phyloP scores from a whole-genome alignment of 164 flowering plant genomes.

The Pachysandra terminalis region DNA sequence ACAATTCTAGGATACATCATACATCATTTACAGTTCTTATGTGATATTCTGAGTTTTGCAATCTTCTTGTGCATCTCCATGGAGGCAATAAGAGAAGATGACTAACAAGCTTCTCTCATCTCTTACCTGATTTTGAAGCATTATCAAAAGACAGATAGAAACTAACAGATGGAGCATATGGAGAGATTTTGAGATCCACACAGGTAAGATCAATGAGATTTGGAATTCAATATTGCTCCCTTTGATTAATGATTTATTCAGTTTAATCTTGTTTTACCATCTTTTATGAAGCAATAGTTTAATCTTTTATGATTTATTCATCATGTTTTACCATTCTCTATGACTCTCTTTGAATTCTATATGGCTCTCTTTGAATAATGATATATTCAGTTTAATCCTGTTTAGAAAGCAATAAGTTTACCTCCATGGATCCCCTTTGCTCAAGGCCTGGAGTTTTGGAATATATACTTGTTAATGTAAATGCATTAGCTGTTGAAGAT shows the following conservation, averaged over 20 bases:
- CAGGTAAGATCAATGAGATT: constrained; percentile 7
- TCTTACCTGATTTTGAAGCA: constrained; percentile 10
- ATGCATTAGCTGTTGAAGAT: constrained; percentile 34
- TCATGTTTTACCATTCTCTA: too few species aligned
- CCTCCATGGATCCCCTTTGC: constrained; percentile 55
- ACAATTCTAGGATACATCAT: too few species aligned
- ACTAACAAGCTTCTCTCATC: too few species aligned
- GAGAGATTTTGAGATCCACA: constrained; percentile 14
- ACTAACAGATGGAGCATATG: constrained; percentile 5
- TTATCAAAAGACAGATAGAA: constrained; percentile 7
- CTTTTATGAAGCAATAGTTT: too few species aligned
- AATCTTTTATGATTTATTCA: too few species aligned
- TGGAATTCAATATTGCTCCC: neutral
- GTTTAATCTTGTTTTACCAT: neutral
- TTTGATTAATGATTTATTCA: neutral
- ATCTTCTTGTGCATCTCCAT: too few species aligned
- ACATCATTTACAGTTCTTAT: constrained; percentile 13
- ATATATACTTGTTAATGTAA: constrained; percentile 38
- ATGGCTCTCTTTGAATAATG: too few species aligned
- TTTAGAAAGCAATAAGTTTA: constrained; percentile 53
- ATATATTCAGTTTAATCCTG: too few species aligned
- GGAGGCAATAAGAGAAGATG: too few species aligned
- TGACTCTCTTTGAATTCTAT: too few species aligned
- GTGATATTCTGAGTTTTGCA: too few species aligned
- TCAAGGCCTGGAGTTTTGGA: constrained; percentile 64